Evolutionary conservation across 2,329 filamentous ascomycete species (phyloP).

Genomic region (Leptographium radiaticola): DNA sequence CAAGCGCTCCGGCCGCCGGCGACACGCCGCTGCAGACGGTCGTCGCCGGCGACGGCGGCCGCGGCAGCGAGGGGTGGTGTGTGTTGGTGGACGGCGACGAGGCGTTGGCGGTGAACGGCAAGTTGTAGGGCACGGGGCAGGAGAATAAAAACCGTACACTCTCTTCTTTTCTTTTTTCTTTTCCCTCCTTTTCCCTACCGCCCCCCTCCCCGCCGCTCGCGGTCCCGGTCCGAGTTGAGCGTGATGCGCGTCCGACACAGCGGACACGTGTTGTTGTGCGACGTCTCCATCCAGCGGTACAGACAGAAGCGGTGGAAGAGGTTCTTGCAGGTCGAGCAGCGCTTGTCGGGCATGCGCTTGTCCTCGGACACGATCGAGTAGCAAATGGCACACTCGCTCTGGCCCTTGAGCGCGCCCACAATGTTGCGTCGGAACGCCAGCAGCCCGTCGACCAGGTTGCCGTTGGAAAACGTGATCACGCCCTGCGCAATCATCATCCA

Average conservation of each 20-base stretch:
- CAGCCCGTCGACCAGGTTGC: slow-evolving; percentile 76
- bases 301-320: slow-evolving; percentile 81
- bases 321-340: slow-evolving; percentile 86
- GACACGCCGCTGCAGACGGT: slow-evolving; percentile 52
- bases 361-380: slow-evolving; percentile 87
- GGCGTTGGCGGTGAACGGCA: slow-evolving; percentile 43
- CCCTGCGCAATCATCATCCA: slow-evolving; percentile 85
- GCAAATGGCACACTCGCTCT: slow-evolving; percentile 92
- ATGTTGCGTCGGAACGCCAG: slow-evolving; percentile 79
- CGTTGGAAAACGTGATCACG: slow-evolving; percentile 88
- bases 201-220: not conserved
- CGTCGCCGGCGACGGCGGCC: slow-evolving; percentile 50
- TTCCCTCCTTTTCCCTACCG: not conserved
- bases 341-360: slow-evolving; percentile 82
- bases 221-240: slow-evolving; percentile 20
- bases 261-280: slow-evolving; percentile 82
- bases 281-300: slow-evolving; percentile 95
- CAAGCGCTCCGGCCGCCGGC: slow-evolving; percentile 36
- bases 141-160: not conserved
- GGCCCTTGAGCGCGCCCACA: slow-evolving; percentile 75
- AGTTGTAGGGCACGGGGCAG: slow-evolving; percentile 20
- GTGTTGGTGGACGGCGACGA: slow-evolving; percentile 72
- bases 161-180: not conserved
- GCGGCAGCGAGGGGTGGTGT: slow-evolving; percentile 69
- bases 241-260: slow-evolving; percentile 83